A percentile compares a stretch with the other conserved stretches of the same genome.
phyloP scores from a whole-genome alignment of 1,284 basidiomycete species.

The Marasmius oreades region DNA sequence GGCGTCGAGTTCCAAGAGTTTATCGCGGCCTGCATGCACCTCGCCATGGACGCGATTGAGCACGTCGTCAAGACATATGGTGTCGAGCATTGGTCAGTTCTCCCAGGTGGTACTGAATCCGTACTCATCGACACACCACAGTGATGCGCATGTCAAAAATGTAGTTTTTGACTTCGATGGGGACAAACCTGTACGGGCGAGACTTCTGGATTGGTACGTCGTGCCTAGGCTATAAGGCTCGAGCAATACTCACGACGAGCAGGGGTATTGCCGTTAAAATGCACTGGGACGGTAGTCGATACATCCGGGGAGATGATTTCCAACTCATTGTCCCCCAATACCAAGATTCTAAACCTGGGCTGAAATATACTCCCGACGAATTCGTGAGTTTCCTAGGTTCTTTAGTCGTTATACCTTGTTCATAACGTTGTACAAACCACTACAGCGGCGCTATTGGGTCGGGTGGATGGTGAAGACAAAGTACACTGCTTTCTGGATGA shows the following conservation, averaged over 20 bases:
- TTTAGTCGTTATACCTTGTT: neutral
- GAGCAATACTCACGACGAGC: neutral
- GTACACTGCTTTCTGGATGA: neutral
- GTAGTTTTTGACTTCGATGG: neutral
- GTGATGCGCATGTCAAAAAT: neutral
- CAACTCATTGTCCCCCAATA: neutral
- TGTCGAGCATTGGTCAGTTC: constrained; percentile 1
- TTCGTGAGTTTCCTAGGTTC: neutral
- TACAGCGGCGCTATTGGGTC: constrained; percentile 1
- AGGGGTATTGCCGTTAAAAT: constrained; percentile 2
- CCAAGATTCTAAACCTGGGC: neutral
- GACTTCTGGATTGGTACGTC: neutral
- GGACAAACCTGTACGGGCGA: neutral
- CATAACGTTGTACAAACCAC: neutral
- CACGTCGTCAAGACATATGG: neutral
- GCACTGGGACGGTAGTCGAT: constrained; percentile 1
- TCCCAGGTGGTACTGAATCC: neutral
- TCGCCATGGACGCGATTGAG: constrained; percentile 2
- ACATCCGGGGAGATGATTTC: neutral
- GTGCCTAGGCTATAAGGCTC: neutral
- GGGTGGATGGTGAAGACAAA: constrained; percentile 5
- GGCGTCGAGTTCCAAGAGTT: constrained; percentile 1
- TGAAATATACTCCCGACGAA: neutral
- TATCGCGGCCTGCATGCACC: neutral
- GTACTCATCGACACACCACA: neutral